These are phyloP conservation scores for Trichosporon sp. DNA, from an alignment of 1,284 basidiomycete species.

Conservation along the genomic window DNA sequence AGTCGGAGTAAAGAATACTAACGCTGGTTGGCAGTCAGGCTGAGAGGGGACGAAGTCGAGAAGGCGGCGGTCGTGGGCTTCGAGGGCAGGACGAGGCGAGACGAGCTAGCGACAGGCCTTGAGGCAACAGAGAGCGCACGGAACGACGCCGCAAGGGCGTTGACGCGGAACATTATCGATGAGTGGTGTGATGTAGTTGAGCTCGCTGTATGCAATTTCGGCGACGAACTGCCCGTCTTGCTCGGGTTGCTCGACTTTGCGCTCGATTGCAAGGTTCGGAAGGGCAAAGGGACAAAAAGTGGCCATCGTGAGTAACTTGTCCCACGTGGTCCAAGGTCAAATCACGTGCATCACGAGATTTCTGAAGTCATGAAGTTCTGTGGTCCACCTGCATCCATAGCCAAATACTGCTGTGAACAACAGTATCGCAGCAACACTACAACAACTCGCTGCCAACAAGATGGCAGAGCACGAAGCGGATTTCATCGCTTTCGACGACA, in stretches of 20 bases:
- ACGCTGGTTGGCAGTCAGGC: constrained; percentile 71
- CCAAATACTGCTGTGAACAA: not conserved
- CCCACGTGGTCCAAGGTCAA: not conserved
- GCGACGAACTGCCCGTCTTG: no score
- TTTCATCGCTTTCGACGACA: constrained; percentile 30
- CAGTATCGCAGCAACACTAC: not conserved
- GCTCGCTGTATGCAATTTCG: not conserved
- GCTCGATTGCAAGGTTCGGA: not conserved
- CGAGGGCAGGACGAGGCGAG: constrained; percentile 14
- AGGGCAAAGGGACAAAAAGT: not conserved
- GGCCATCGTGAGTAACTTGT: not conserved
- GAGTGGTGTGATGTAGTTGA: not conserved
- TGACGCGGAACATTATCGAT: constrained; percentile 19
- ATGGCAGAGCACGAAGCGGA: constrained; percentile 32
- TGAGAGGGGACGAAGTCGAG: constrained; percentile 58
- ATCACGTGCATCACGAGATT: constrained; percentile 12
- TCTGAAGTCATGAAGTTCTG: constrained; percentile 11
- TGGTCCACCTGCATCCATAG: not conserved
- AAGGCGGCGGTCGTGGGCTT: constrained; percentile 43
- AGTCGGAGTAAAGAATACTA: constrained; percentile 10
- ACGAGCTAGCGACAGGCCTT: constrained; percentile 29
- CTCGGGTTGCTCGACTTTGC: not conserved
- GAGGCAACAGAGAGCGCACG: constrained; percentile 25
- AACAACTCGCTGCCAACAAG: no score
- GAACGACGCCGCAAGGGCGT: constrained; percentile 28